phyloP scores from a whole-genome alignment of 2,329 filamentous ascomycete species.

The Metarhizium guizhouense region DNA sequence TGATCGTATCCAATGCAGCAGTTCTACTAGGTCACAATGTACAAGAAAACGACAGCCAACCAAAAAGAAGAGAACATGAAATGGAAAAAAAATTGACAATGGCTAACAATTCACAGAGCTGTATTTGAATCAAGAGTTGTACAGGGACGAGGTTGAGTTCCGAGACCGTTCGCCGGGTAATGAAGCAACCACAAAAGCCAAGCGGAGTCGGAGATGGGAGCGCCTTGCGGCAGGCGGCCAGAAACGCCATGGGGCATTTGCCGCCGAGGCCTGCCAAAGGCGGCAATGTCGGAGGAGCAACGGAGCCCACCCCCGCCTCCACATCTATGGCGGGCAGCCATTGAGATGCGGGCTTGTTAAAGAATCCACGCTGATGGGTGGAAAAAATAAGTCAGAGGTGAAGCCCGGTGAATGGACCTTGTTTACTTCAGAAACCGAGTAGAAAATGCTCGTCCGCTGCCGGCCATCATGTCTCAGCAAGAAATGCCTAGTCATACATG shows the following conservation, averaged over 20 bases:
- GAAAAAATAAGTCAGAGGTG: not conserved
- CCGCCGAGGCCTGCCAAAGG: not conserved
- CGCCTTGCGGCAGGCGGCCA: not conserved
- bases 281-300: not conserved
- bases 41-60: no score
- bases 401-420: no score
- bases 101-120: no score
- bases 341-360: not conserved
- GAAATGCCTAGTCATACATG: no score
- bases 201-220: not conserved
- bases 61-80: not conserved
- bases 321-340: no score
- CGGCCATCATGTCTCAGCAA: no score
- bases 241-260: not conserved
- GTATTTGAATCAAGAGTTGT: no score
- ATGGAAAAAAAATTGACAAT: not conserved
- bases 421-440: no score
- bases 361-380: not conserved
- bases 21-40: no score
- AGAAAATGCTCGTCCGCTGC: no score
- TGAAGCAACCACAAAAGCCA: not conserved
- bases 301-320: no score
- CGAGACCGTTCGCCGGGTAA: no score
- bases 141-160: not conserved
- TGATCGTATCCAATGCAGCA: not conserved